phyloP scores from a whole-genome alignment of 805 yeast species.

The Metschnikowia lachancei region DNA sequence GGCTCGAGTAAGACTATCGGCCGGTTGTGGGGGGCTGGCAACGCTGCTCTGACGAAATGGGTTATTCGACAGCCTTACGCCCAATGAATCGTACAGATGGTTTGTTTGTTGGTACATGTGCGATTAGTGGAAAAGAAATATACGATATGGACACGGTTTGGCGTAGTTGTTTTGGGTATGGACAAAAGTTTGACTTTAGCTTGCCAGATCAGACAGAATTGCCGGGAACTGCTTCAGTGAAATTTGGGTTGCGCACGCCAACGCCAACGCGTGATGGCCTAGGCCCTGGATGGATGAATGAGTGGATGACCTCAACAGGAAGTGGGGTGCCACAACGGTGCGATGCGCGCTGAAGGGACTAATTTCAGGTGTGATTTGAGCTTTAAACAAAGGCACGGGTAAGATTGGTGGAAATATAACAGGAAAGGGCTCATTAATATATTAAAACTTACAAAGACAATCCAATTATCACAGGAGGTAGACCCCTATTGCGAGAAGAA shows the following conservation, averaged over 20 bases:
- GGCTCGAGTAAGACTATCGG: slow-evolving; percentile 2
- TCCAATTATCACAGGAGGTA: not conserved
- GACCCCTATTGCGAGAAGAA: no score
- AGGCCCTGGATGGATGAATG: not conserved
- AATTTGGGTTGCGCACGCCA: slow-evolving; percentile 11
- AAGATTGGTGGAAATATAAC: no score
- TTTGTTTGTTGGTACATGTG: slow-evolving; percentile 43
- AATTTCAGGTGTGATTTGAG: no score
- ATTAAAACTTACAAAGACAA: not conserved
- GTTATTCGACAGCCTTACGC: slow-evolving; percentile 56
- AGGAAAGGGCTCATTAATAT: no score
- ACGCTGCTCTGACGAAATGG: slow-evolving; percentile 53
- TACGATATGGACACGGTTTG: not conserved
- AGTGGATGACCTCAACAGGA: no score
- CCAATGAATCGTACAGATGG: slow-evolving; percentile 33
- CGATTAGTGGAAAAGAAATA: not conserved
- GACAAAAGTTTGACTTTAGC: not conserved
- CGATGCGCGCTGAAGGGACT: no score
- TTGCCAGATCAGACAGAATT: not conserved
- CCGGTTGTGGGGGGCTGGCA: slow-evolving; percentile 5
- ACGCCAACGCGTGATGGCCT: slow-evolving; percentile 11
- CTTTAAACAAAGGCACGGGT: not conserved
- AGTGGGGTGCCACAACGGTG: no score
- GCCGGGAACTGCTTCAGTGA: slow-evolving; percentile 1
- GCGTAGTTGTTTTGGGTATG: not conserved